These are phyloP conservation scores for Dactylonectria macrodidyma DNA, from an alignment of 2,329 filamentous ascomycete genomes.

Conservation along the genomic window DNA sequence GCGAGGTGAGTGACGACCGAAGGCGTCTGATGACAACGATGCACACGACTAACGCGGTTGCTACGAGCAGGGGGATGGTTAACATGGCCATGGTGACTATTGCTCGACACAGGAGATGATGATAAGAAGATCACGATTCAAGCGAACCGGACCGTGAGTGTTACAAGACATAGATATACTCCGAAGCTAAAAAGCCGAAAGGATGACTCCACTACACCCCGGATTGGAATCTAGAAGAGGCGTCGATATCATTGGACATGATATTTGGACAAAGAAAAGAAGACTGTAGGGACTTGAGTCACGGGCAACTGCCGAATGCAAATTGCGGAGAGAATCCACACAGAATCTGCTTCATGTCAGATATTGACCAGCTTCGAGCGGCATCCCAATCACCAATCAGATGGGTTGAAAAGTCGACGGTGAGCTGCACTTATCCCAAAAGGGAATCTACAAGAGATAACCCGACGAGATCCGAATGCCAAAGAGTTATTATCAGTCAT, in stretches of 20 bases:
- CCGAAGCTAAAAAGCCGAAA: neutral
- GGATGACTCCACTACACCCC: neutral
- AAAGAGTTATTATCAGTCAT: neutral
- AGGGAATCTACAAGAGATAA: constrained; percentile 40
- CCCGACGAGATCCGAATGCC: neutral
- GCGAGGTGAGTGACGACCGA: constrained; percentile 23
- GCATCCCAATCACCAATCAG: constrained; percentile 22
- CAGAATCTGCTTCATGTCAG: neutral
- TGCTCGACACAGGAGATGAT: too few species aligned
- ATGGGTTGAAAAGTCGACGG: too few species aligned
- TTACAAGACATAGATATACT: neutral
- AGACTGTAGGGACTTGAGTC: neutral
- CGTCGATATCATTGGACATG: neutral
- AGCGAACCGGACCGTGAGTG: neutral
- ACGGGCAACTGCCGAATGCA: neutral
- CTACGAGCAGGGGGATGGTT: neutral
- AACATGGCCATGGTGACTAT: constrained; percentile 22
- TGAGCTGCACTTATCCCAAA: constrained; percentile 9
- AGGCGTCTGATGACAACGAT: constrained; percentile 11
- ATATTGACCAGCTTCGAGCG: neutral
- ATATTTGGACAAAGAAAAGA: neutral
- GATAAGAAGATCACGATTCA: rapidly evolving
- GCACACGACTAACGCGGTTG: neutral
- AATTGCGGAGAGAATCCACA: neutral
- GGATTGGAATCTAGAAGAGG: neutral